Percentiles rank a stretch among this genome's conserved stretches.
These are phyloP conservation scores for Bocquillonia castaneifolia DNA, from an alignment of 441 rosid species.

Conservation along the genomic window DNA sequence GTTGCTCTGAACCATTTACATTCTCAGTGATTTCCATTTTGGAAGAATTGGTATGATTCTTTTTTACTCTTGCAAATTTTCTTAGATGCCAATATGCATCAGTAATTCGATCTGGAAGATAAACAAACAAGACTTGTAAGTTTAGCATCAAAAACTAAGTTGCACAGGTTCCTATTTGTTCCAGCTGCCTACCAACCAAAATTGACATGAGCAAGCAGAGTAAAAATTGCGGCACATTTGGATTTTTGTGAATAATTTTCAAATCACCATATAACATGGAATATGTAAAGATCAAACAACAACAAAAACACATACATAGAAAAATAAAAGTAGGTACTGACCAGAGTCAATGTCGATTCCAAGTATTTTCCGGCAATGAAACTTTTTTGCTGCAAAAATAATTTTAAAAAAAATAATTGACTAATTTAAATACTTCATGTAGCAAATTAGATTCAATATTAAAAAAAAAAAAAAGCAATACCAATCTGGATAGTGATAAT, in stretches of 20 bases:
- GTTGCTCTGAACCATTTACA: conserved; percentile 25
- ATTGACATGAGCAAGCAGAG: too few species aligned
- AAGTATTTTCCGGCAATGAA: conserved; percentile 61
- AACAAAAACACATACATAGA: too few species aligned
- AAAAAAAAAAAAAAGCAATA: too few species aligned
- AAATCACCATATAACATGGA: too few species aligned
- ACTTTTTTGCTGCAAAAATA: conserved; percentile 56
- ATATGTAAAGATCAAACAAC: too few species aligned
- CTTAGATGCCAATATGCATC: conserved; percentile 78
- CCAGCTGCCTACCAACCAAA: too few species aligned
- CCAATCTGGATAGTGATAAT: conserved; percentile 70
- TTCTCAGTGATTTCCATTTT: conserved; percentile 22
- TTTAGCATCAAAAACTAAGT: background rate
- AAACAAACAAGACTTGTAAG: background rate
- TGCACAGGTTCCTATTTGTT: background rate
- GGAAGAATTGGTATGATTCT: conserved; percentile 27
- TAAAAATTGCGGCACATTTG: too few species aligned
- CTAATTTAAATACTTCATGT: too few species aligned
- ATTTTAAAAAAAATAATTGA: conserved; percentile 13
- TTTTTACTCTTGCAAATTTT: conserved; percentile 43
- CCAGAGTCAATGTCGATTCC: conserved; percentile 88
- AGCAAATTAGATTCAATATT: too few species aligned
- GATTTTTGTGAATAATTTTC: too few species aligned
- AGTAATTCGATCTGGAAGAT: conserved; percentile 49
- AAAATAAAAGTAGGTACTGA: conserved; percentile 32